These are phyloP conservation scores for bread wheat (Triticum aestivum) DNA, from an alignment of 176 grass and related monocot species.

Conservation along the genomic window DNA sequence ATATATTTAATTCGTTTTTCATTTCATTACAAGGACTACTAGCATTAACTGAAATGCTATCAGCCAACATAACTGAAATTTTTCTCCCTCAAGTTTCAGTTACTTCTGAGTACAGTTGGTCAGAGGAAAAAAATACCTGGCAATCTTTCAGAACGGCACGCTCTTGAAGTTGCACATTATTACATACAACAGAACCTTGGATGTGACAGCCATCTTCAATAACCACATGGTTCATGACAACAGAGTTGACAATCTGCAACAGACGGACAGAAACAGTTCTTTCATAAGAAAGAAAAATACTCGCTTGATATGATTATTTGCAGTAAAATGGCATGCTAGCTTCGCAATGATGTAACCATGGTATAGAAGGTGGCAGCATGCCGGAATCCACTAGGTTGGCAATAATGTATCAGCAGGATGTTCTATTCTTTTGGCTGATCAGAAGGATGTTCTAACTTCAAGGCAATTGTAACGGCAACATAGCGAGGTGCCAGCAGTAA, in stretches of 20 bases:
- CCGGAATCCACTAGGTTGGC: neutral
- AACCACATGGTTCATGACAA: slow-evolving; percentile 93
- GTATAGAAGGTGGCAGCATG: neutral
- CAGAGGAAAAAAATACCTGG: slow-evolving; percentile 52
- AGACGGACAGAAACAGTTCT: neutral
- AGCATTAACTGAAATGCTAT: slow-evolving; percentile 10
- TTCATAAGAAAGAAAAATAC: neutral
- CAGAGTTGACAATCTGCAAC: slow-evolving; percentile 87
- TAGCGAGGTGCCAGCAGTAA: neutral
- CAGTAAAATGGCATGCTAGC: neutral
- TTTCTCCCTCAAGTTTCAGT: neutral
- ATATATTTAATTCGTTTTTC: neutral
- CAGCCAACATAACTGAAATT: neutral
- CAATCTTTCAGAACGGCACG: slow-evolving; percentile 90
- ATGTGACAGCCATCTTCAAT: slow-evolving; percentile 95
- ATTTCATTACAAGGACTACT: neutral
- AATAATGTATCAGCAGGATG: neutral
- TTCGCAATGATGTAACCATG: neutral
- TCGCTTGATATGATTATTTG: neutral
- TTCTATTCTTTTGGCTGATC: neutral
- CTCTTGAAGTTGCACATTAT: slow-evolving; percentile 97
- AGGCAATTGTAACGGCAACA: neutral
- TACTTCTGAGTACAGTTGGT: neutral
- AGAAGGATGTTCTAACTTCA: neutral
- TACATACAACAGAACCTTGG: slow-evolving; percentile 93